Evolutionary conservation across 768 basidiomycete genomes (phyloP), one percentile per base, ranked within the genome.

Genomic region (Nevesoporus exiguus): DNA sequence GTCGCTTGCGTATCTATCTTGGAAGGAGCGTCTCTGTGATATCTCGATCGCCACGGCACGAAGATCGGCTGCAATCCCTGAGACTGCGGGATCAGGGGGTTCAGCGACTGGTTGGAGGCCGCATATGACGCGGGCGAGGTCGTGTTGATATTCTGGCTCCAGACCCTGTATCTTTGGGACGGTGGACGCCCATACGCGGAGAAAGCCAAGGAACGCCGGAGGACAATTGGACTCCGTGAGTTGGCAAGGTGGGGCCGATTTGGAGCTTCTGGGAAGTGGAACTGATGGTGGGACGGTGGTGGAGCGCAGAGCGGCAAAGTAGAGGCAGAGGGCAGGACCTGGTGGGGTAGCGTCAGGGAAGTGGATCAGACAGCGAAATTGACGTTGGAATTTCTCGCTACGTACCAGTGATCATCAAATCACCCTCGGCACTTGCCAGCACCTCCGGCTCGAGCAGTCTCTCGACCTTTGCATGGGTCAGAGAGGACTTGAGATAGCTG

Each of bases 31-130:
- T 5, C 92, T 71, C 69, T 91, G 90, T 52, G 87, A 86, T 58
- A 94, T 92, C 63, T 93, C 92, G 45, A 94, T 90, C 0, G 90
- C 88, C 0, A 94, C 86, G 0, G 88, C 86, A 17, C 90, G 80
- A n/a, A 94, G 70, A 66, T 93, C 89, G 0, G 88, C 88, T 1
- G 92, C 81, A 43, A 92, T 82, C 0, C 85, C 83, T 3, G 76
- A 71, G 10, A 91, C 64, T 0, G 71, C 62, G 2, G 72, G 68
- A 24, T 77, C 67, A 5, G 69, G 27, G 0, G 83, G 80, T 0
- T 72, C 60, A 0, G 72, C 59, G 25, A 86, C 49, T 0, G 75
- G 72, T 1, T 59, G 44, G 44, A 90, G 80, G 5, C 78, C 76
- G 61, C 92, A 93, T 19, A 93, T 89, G 47, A 86, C 71, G 2